These are phyloP conservation scores for Daldinia decipiens DNA, from an alignment of 495 filamentous ascomycete species.

Conservation along the genomic window DNA sequence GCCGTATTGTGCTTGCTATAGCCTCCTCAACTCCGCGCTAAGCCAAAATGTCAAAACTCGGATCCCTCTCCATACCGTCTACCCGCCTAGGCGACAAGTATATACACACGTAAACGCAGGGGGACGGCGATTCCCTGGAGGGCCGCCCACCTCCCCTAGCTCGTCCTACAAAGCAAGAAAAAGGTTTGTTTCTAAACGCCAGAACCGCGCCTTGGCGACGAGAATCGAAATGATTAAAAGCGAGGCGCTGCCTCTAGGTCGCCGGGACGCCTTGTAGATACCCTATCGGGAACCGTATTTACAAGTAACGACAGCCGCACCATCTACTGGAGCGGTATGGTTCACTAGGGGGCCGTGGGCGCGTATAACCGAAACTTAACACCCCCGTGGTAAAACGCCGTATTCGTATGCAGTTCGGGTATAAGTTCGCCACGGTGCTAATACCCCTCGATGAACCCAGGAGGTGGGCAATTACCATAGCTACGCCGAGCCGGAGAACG, in stretches of 20 bases:
- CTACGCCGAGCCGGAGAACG: not conserved
- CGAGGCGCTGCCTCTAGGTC: conserved; percentile 22
- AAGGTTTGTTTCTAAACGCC: conserved; percentile 25
- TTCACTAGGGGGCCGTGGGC: not conserved
- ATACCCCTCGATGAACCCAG: not conserved
- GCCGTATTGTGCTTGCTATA: conserved; percentile 7
- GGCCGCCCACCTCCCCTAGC: not conserved
- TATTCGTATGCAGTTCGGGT: conserved; percentile 11
- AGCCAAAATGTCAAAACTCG: conserved; percentile 22
- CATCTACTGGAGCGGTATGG: conserved; percentile 19
- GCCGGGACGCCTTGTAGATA: conserved; percentile 14
- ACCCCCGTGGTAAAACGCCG: conserved; percentile 14
- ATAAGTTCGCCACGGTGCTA: not conserved
- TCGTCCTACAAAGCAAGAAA: conserved; percentile 19
- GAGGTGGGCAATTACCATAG: not conserved
- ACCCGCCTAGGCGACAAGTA: conserved; percentile 23
- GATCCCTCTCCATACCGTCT: conserved; percentile 10
- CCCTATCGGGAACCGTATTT: conserved; percentile 9
- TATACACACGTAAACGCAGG: conserved; percentile 23
- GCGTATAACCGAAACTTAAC: not conserved
- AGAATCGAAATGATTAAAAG: conserved; percentile 10
- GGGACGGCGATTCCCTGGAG: not conserved
- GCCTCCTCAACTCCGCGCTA: conserved; percentile 37
- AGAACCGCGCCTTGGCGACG: conserved; percentile 6
- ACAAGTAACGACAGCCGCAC: conserved; percentile 4